Evolutionary conservation across 495 filamentous ascomycete genomes (phyloP), one percentile per base, ranked within the genome.

Genomic region (Bathelium albidoporum): DNA sequence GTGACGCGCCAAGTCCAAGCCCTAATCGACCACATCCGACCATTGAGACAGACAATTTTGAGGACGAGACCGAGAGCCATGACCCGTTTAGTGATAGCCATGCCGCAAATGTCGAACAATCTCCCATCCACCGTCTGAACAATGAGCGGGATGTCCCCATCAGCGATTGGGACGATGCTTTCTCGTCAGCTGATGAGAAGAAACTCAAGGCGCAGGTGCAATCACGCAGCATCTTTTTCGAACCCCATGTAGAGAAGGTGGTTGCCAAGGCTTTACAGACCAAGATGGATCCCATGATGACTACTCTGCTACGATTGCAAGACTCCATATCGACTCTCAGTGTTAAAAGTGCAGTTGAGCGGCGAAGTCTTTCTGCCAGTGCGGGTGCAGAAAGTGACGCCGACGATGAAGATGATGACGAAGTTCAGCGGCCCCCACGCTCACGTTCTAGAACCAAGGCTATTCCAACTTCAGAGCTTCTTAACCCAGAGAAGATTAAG

Each of bases 91-190:
- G 74, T 10, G 76, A 77, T 58, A 74, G 72, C 10, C 75, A 78
- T 64, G 76, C 79, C 59, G 70, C 76, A 62, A 72, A 81, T 22
- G 78, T 79, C 14, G 77, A 75, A 52, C 75, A 79, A 55, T 55
- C 75, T 18, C 70, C 73, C 16, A 63, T 82, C 66, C 85, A 87
- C 59, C 83, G 83, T 60, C 79, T 93, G 44, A 84, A 89, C 65
- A 85, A 80, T 44, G 79, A 73, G 29, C 80, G 83, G 22, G 83
- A 88, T 62, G 74, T 85, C 14, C 87, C 88, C 43, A 79, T 84
- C 65, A 96, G 89, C 65, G 92, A 97, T 70, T 97, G 94, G 94
- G 88, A 93, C 67, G 89, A 89, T 72, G 85, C 87, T 60, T 83
- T 96, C 64, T 90, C 87, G 29, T 88, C 88, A 7, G 84, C 84